Conservation (phyloP, 2,329 filamentous ascomycete genomes). For the Colletotrichum acutatum region DNA sequence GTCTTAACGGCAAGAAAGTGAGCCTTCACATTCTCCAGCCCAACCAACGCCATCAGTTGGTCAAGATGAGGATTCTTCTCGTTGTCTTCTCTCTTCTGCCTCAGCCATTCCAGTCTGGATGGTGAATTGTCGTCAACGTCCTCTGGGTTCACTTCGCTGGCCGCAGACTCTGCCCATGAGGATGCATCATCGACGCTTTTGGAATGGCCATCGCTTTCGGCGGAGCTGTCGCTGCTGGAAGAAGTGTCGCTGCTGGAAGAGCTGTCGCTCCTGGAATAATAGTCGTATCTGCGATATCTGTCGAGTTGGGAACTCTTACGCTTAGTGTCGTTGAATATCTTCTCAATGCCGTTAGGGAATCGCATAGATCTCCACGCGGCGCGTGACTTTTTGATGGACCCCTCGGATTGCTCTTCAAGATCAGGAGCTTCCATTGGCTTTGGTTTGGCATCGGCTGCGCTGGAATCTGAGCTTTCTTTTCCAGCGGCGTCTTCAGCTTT, state of each 20-base stretch:
- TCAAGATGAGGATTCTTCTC: conserved; percentile 66
- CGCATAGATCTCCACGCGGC: not conserved
- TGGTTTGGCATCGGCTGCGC: no score
- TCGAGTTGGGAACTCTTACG: no score
- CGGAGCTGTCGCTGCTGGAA: conserved; percentile 25
- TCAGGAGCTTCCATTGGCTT: no score
- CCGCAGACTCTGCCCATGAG: not conserved
- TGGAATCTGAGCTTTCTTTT: no score
- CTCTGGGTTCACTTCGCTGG: conserved; percentile 37
- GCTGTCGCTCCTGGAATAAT: no score
- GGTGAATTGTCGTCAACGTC: conserved; percentile 54
- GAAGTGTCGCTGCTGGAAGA: not conserved
- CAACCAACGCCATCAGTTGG: conserved; percentile 69
- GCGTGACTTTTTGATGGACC: not conserved
- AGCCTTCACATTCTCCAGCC: conserved; percentile 57
- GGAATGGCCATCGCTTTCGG: no score
- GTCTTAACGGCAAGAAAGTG: conserved; percentile 13
- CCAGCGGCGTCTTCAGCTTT: no score
- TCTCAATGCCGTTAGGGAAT: not conserved
- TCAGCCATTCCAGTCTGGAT: conserved; percentile 45
- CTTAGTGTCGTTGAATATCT: not conserved
- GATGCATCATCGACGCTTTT: not conserved
- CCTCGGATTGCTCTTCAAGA: not conserved
- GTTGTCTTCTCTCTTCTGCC: conserved; percentile 57
- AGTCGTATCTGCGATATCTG: no score